phyloP scores from a whole-genome alignment of 2,329 filamentous ascomycete genomes.

The Pyricularia pennisetigena region DNA sequence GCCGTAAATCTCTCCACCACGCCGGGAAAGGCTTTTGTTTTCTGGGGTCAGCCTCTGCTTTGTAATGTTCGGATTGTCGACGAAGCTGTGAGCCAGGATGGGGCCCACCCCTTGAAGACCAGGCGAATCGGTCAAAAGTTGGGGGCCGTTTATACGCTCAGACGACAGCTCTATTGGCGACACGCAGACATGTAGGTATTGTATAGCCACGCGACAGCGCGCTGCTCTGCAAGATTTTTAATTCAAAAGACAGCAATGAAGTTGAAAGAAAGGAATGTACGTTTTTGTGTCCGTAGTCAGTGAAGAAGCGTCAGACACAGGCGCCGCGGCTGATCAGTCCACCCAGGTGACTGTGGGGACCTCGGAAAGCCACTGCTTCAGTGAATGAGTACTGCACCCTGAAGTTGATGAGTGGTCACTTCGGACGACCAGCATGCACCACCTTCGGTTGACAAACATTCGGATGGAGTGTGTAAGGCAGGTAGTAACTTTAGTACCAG shows the following conservation, averaged over 20 bases:
- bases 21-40: not conserved
- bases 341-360: not conserved
- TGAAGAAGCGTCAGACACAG: not conserved
- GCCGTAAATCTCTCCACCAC: not conserved
- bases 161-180: not conserved
- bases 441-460: not conserved
- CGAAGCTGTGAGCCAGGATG: not conserved
- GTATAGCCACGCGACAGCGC: not conserved
- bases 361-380: not conserved
- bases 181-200: not conserved
- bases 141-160: not conserved
- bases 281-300: not conserved
- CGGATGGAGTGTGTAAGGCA: not conserved
- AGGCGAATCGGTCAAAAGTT: not conserved
- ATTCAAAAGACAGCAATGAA: not conserved
- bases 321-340: not conserved
- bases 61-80: not conserved
- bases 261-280: not conserved
- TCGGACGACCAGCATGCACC: not conserved
- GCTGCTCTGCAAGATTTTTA: not conserved
- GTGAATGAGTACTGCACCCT: not conserved
- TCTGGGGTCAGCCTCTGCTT: not conserved
- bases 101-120: not conserved
- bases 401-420: not conserved
- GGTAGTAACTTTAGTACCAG: not conserved